These are phyloP conservation scores for Parasitella parasitica DNA, from an alignment of 371 early-diverging fungal genomes.

Conservation along the genomic window DNA sequence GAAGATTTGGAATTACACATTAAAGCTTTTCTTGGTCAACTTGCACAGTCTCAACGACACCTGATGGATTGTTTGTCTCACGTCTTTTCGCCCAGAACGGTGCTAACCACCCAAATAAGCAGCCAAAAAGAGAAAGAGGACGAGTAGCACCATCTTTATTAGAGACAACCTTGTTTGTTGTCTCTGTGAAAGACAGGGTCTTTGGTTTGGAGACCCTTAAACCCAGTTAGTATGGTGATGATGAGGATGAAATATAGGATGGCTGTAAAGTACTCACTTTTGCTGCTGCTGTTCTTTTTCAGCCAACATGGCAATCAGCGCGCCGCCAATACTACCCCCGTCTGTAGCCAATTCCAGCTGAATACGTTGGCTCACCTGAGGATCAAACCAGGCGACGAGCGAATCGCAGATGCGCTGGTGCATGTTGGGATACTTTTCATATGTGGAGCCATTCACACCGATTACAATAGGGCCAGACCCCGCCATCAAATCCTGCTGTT, in stretches of 20 bases:
- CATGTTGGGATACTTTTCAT: slow-evolving; percentile 45
- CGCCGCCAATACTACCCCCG: slow-evolving; percentile 50
- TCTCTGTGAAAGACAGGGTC: slow-evolving; percentile 1
- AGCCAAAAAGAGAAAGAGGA: slow-evolving; percentile 16
- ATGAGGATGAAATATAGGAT: not conserved
- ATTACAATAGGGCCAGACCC: slow-evolving; percentile 28
- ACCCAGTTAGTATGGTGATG: not conserved
- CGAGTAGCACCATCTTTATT: slow-evolving; percentile 13
- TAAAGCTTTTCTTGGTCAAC: not conserved
- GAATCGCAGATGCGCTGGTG: slow-evolving; percentile 34
- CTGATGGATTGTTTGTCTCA: not conserved
- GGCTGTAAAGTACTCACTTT: not conserved
- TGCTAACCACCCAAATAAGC: slow-evolving; percentile 19
- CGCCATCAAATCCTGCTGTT: slow-evolving; percentile 49
- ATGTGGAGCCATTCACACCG: slow-evolving; percentile 80
- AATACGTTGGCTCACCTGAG: slow-evolving; percentile 24
- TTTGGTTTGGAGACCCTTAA: not conserved
- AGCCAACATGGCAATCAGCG: slow-evolving; percentile 45
- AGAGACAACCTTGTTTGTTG: not conserved
- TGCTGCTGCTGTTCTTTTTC: slow-evolving; percentile 11
- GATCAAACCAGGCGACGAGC: slow-evolving; percentile 37
- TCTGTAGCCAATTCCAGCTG: slow-evolving; percentile 42
- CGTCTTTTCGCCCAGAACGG: slow-evolving; percentile 4
- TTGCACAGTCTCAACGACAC: not conserved
- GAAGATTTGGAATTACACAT: not conserved